Conservation (phyloP, 225 moss, liverwort and hornwort species). For the Antitrichia curtipendula region DNA sequence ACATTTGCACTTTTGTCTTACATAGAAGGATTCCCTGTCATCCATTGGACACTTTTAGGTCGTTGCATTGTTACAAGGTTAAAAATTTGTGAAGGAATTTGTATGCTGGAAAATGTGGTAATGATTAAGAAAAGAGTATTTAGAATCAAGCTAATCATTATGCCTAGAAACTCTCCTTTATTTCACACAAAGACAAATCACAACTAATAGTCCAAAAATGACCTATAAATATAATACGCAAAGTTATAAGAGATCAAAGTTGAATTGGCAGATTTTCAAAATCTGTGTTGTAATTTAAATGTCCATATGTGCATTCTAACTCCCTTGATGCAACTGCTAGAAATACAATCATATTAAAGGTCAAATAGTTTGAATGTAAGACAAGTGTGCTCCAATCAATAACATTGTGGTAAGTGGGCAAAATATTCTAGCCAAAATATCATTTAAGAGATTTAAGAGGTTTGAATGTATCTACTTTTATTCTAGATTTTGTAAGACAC, state of each 20-base stretch:
- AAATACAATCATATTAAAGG: background rate
- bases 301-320: too few relatives aligned
- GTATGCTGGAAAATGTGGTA: rapidly evolving
- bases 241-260: background rate
- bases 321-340: background rate
- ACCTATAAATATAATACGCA: background rate
- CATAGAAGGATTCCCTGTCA: background rate
- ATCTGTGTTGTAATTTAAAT: background rate
- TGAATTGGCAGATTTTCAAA: background rate
- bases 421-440: background rate
- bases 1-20: background rate
- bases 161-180: background rate
- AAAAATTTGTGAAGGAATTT: background rate
- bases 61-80: rapidly evolving
- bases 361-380: background rate
- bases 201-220: rapidly evolving
- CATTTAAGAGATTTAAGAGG: background rate
- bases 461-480: rapidly evolving
- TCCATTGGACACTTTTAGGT: rapidly evolving
- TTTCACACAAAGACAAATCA: background rate
- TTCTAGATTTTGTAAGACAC: background rate
- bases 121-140: background rate
- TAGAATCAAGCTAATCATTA: background rate
- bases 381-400: rapidly evolving
- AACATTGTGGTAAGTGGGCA: background rate